These are phyloP conservation scores for Mycena vulgaris DNA, from an alignment of 768 basidiomycete species.

Conservation along the genomic window DNA sequence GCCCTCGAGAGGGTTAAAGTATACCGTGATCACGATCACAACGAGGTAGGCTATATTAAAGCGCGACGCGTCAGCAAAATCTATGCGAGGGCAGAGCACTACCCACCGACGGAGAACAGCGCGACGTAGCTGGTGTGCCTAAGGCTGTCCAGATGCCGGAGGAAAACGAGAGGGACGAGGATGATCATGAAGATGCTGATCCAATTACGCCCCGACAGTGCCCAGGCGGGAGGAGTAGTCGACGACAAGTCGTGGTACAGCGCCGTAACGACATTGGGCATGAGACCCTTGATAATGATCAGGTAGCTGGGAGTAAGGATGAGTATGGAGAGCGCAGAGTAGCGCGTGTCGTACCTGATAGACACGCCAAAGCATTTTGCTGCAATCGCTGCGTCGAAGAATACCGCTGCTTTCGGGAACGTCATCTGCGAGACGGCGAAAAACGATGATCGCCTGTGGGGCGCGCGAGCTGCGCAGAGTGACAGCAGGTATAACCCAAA, in stretches of 20 bases:
- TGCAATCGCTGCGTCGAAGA: slow-evolving; percentile 95
- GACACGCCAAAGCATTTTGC: slow-evolving; percentile 98
- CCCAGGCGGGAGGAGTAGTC: slow-evolving; percentile 81
- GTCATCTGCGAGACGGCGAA: slow-evolving; percentile 89
- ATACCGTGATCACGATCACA: slow-evolving; percentile 84
- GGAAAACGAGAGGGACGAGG: slow-evolving; percentile 86
- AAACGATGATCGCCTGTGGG: slow-evolving; percentile 85
- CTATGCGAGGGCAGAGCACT: not conserved
- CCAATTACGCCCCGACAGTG: slow-evolving; percentile 87
- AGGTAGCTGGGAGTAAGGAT: slow-evolving; percentile 70
- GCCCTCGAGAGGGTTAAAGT: slow-evolving; percentile 80
- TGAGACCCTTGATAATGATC: slow-evolving; percentile 93
- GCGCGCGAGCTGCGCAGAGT: slow-evolving; percentile 82
- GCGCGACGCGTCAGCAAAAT: slow-evolving; percentile 10
- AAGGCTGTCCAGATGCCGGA: slow-evolving; percentile 87
- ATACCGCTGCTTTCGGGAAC: slow-evolving; percentile 88
- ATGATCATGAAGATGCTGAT: slow-evolving; percentile 82
- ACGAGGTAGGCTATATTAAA: slow-evolving; percentile 77
- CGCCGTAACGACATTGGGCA: slow-evolving; percentile 91
- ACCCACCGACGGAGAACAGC: slow-evolving; percentile 89
- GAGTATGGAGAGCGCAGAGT: not conserved
- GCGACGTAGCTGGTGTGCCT: slow-evolving; percentile 94
- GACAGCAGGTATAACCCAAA: slow-evolving; percentile 94
- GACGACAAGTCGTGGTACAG: slow-evolving; percentile 86
- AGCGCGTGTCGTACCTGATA: slow-evolving; percentile 74